Evolutionary conservation across 345 rosid species (phyloP).

Genomic region (Alliaria petiolata): DNA sequence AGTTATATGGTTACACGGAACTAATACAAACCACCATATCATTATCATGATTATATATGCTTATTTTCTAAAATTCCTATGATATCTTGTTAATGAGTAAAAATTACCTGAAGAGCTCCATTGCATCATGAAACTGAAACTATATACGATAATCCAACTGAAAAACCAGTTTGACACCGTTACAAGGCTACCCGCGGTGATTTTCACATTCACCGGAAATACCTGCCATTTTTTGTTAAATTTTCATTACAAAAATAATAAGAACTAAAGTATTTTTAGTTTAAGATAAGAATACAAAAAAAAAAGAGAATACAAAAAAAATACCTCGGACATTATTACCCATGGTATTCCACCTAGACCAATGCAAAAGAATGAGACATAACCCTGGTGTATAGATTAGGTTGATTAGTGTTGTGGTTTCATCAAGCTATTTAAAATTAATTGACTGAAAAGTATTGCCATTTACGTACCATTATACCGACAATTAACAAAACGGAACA

Average conservation of each 20-base stretch:
- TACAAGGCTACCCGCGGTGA: constrained; percentile 50
- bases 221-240: constrained; percentile 26
- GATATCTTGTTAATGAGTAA: not conserved
- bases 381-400: constrained; percentile 34
- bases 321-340: constrained; percentile 71
- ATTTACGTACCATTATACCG: constrained; percentile 41
- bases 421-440: not conserved
- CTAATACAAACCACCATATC: too few relatives aligned
- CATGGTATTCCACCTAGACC: constrained; percentile 58
- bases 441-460: not conserved
- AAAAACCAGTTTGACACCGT: constrained; percentile 41
- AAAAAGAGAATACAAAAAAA: constrained; percentile 26
- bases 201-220: constrained; percentile 49
- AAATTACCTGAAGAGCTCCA: constrained; percentile 37
- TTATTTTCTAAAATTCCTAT: too few relatives aligned
- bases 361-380: constrained; percentile 17
- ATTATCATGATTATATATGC: too few relatives aligned
- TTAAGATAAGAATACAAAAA: not conserved
- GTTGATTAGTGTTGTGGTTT: not conserved
- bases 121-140: constrained; percentile 49
- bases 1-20: too few relatives aligned
- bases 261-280: not conserved
- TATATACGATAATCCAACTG: constrained; percentile 43
- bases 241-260: not conserved
- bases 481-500: constrained; percentile 34